Percentiles rank a stretch among this genome's conserved stretches.
These are phyloP conservation scores for Fusarium neocosmosporiellum DNA, from an alignment of 2,329 filamentous ascomycete species.

Conservation along the genomic window DNA sequence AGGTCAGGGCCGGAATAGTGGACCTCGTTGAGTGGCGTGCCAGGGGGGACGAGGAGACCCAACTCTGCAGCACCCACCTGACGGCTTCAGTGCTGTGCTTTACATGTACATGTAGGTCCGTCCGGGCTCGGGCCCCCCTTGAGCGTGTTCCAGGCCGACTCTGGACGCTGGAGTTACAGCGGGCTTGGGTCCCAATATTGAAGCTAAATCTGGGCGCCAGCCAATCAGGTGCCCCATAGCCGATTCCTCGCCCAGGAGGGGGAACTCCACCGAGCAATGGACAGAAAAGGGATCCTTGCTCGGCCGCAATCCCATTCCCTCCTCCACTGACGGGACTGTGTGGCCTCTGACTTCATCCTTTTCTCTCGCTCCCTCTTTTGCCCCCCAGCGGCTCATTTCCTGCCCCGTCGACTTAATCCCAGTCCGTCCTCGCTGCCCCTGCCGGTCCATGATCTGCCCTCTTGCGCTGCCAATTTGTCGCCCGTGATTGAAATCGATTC, in stretches of 20 bases:
- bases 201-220: neutral
- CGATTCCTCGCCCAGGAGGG: neutral
- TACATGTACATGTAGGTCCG: too few species aligned
- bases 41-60: neutral
- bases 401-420: slow-evolving; percentile 13
- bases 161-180: neutral
- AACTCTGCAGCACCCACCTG: neutral
- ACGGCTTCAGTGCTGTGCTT: neutral
- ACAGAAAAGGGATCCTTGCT: slow-evolving; percentile 1
- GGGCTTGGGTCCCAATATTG: neutral
- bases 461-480: neutral
- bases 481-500: neutral
- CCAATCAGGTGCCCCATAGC: neutral
- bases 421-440: neutral
- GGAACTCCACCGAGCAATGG: neutral
- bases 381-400: slow-evolving; percentile 34
- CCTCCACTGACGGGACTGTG: neutral
- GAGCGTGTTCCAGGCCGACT: neutral
- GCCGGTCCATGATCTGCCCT: neutral
- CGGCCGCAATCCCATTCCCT: neutral
- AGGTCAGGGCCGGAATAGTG: slow-evolving; percentile 5
- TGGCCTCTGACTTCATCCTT: slow-evolving; percentile 29
- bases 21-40: neutral
- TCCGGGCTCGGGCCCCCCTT: neutral
- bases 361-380: neutral